Evolutionary conservation across 805 yeast genomes (phyloP), one percentile per base, ranked within the genome.

Genomic region (Myxozyma kluyveri): DNA sequence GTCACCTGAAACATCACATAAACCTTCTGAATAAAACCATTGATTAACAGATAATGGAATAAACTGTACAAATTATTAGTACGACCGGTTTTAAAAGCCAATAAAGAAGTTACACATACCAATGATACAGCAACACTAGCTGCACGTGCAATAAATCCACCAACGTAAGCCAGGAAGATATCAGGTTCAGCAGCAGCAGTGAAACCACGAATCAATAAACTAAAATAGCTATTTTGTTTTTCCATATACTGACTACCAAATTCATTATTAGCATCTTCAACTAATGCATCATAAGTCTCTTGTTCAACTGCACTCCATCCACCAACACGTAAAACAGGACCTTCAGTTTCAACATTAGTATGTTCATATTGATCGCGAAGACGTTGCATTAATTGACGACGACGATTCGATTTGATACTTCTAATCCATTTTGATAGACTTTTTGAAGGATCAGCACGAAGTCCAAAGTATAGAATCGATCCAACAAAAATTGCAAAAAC

Each of bases 61-160:
- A 65, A 82, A 84, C 3, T 81, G 74, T 0, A 86, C 68, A n/a
- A n/a, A n/a, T n/a, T n/a, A n/a, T n/a, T n/a, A n/a, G n/a, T n/a
- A n/a, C n/a, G n/a, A n/a, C n/a, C n/a, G n/a, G n/a, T 6, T 77
- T 73, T 2, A 76, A 32, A 26, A 22, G 27, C 3, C 36, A 14
- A 10, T 24, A 17, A 27, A 21, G n/a, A 17, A 31, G 21, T 4
- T 3, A 14, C 4, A 43, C 52, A 21, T 29, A 49, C 53, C 39
- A 51, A 22, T 4, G 57, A 51, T 7, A 55, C 59, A 2, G 59
- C 72, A 1, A 84, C 82, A 1, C 86, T 75, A 2, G 83, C 76
- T 3, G 86, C 74, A 45, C 89, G 75, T 2, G 88, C 79, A 17
- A 82, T 79, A 56, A 82, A 77, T 1, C 81, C 78, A 4, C 86